These are phyloP conservation scores for Corylus avellana DNA, from an alignment of 306 rosid species.

Conservation along the genomic window DNA sequence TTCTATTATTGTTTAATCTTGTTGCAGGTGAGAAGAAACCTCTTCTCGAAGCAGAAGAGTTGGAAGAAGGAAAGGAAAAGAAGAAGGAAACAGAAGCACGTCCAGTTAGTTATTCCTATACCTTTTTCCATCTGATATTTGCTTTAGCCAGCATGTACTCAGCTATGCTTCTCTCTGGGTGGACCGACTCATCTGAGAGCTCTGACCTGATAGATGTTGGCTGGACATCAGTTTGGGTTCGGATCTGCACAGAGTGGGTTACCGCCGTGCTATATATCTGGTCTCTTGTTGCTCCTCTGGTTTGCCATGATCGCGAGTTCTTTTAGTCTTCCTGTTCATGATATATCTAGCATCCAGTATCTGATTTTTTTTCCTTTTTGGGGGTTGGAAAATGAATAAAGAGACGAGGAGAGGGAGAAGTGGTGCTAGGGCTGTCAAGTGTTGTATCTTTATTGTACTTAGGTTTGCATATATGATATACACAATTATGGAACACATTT, in stretches of 20 bases:
- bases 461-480: neutral
- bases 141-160: conserved; percentile 96
- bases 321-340: conserved; percentile 31
- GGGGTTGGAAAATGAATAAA: neutral
- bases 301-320: conserved; percentile 80
- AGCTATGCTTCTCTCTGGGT: conserved; percentile 96
- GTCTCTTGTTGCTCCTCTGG: conserved; percentile 77
- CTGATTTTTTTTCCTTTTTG: neutral
- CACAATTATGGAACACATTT: neutral
- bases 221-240: conserved; percentile 97
- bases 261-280: conserved; percentile 77
- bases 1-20: conserved; percentile 1
- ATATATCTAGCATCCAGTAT: neutral
- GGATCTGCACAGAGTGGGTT: conserved; percentile 87
- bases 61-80: conserved; percentile 75
- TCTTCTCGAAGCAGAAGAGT: conserved; percentile 61
- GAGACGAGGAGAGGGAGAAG: neutral
- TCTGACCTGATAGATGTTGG: conserved; percentile 88
- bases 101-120: conserved; percentile 83
- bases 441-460: neutral
- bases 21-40: conserved; percentile 62
- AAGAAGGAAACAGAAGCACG: conserved; percentile 57
- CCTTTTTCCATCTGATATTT: conserved; percentile 92
- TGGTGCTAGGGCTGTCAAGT: neutral
- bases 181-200: conserved; percentile 78